Evolutionary conservation across 2,329 filamentous ascomycete species (phyloP).

Genomic region (Dactylellina haptotyla): DNA sequence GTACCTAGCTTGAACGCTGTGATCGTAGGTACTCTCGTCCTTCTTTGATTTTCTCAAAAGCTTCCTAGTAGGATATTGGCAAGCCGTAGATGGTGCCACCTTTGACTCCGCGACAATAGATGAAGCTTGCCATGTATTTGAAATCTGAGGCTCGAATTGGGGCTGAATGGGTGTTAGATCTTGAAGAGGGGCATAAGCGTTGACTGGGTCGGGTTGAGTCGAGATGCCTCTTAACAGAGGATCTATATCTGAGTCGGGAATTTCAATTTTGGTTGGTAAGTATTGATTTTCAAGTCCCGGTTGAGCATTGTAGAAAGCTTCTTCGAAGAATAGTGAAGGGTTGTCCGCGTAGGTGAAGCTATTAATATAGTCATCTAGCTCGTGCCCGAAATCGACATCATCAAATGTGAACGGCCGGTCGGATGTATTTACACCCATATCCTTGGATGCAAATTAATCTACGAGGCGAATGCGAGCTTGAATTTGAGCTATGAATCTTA

Average conservation of each 20-base stretch:
- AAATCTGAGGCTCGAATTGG: no score
- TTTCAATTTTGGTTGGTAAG: background rate
- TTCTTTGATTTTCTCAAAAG: conserved; percentile 34
- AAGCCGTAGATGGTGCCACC: background rate
- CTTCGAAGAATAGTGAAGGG: conserved; percentile 31
- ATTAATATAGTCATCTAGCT: conserved; percentile 47
- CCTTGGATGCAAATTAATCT: background rate
- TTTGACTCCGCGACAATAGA: background rate
- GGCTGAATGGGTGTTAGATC: no score
- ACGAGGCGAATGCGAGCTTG: background rate
- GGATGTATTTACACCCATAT: conserved; percentile 16
- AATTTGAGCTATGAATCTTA: conserved; percentile 8
- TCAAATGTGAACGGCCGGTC: conserved; percentile 1
- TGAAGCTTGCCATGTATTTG: background rate
- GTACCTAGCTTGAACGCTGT: conserved; percentile 18
- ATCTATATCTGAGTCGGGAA: conserved; percentile 36
- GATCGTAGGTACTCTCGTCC: conserved; percentile 42
- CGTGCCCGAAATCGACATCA: conserved; percentile 23
- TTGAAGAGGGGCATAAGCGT: no score
- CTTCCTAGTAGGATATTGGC: conserved; percentile 9
- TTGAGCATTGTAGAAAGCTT: conserved; percentile 9
- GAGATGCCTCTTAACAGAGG: conserved; percentile 27
- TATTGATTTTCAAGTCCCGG: background rate
- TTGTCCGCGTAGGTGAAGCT: conserved; percentile 15
- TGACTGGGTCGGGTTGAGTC: no score